Base-by-base conservation (phyloP, 441 rosid species). In the Bocquillonia castaneifolia region DNA sequence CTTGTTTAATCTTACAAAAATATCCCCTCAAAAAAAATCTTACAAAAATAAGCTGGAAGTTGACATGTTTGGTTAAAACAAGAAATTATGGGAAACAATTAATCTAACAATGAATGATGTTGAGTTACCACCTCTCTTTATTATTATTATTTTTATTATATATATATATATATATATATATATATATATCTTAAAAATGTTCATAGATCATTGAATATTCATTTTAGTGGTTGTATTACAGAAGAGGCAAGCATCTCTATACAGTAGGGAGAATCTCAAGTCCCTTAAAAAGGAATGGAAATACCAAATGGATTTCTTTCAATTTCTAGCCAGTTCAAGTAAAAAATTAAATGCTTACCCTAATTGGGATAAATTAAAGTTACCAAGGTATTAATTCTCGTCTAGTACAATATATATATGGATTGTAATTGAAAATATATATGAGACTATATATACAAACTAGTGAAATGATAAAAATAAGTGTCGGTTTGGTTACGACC, bases 51-150 rank as follows among this genome's bases (percentile, higher is more conserved):
- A 37, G 65, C 34, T 5, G 10, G 31, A 64, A 47, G 37, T 32
- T 48, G 57, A 64, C 31, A 32, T 31, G 1, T 64, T 47, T 64
- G 53, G 31, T 48, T n/a, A 45, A n/a, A n/a, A n/a, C n/a, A n/a
- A n/a, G n/a, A 18, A 12, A 0, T 54, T 10, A 26, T 58, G n/a
- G 23, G 28, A 55, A 9, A 29, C 3, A 45, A 55, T 8, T 10
- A 55, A 26, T n/a, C n/a, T n/a, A 55, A 55, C 7, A 31, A 55
- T 58, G 20, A 1, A 18, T 34, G 42, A 22, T 57, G 32, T n/a
- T 32, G 36, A 58, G 25, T 58, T 22, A 58, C 7, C 20, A 26
- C 44, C 14, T 17, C 13, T 34, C 26, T 22, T 14, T 18, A 32
- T 20, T 9, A 32, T 9, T 31, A 15, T 15, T 3, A 36, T 36